A percentile compares a stretch with the other conserved stretches of the same genome.
Conservation (phyloP, 1,139 yeast species). For the Kluyveromyces sp. region DNA sequence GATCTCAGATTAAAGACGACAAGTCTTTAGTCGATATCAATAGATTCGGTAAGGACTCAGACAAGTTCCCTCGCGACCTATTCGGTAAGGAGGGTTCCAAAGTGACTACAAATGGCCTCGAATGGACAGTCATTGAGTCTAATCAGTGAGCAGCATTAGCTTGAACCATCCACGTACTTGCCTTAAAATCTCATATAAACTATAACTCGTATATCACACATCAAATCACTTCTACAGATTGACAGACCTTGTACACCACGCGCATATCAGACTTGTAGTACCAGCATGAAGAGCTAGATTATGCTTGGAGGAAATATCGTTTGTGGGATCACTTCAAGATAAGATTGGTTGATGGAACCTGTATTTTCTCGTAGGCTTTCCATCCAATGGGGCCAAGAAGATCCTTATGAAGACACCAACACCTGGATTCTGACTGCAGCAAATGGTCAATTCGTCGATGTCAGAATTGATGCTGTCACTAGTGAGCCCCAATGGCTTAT, state of each 20-base stretch:
- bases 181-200: too few relatives aligned
- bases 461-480: conserved; percentile 8
- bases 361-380: conserved; percentile 11
- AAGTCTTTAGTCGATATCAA: conserved; percentile 17
- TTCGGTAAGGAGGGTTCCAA: conserved; percentile 19
- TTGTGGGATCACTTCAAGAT: background rate
- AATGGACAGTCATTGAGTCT: conserved; percentile 30
- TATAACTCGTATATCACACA: background rate
- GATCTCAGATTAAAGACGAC: conserved; percentile 19
- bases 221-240: too few relatives aligned
- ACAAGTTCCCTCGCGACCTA: conserved; percentile 29
- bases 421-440: conserved; percentile 14
- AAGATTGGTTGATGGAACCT: conserved; percentile 1
- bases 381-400: conserved; percentile 12
- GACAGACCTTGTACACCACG: too few relatives aligned
- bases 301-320: too few relatives aligned
- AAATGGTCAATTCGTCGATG: conserved; percentile 13
- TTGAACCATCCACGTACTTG: too few relatives aligned
- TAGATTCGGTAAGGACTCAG: conserved; percentile 28
- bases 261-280: too few relatives aligned
- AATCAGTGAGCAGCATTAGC: conserved; percentile 14
- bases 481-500: conserved; percentile 10
- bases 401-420: conserved; percentile 11
- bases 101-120: conserved; percentile 20
- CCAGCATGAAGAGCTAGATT: too few relatives aligned